phyloP scores from a whole-genome alignment of 2,329 filamentous ascomycete genomes.

The Trichoderma endophyticum region DNA sequence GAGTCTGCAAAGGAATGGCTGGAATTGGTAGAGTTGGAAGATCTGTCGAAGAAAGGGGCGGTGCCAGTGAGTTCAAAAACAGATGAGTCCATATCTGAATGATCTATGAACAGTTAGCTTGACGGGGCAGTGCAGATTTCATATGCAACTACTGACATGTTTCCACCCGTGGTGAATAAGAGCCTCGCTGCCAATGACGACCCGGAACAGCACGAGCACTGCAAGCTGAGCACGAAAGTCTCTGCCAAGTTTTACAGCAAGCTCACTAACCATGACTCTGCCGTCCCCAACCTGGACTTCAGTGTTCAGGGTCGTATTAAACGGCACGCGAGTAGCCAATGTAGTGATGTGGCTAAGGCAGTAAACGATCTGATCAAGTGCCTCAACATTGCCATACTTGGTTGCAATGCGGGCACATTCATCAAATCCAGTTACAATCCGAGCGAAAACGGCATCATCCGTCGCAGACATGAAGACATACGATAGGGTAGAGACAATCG shows the following conservation, averaged over 20 bases:
- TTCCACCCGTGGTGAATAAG: conserved; percentile 76
- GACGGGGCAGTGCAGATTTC: neutral
- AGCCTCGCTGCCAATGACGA: conserved; percentile 80
- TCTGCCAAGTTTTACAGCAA: conserved; percentile 90
- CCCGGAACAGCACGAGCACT: conserved; percentile 90
- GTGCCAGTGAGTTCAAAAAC: conserved; percentile 91
- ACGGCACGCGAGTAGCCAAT: conserved; percentile 69
- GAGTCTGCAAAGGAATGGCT: conserved; percentile 83
- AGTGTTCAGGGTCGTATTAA: conserved; percentile 86
- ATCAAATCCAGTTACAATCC: conserved; percentile 91
- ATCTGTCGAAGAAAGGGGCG: conserved; percentile 67
- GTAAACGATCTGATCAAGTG: conserved; percentile 88
- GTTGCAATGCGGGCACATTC: conserved; percentile 93
- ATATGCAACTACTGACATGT: conserved; percentile 54
- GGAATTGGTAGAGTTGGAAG: conserved; percentile 67
- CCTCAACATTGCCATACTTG: conserved; percentile 77
- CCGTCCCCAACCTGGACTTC: conserved; percentile 90
- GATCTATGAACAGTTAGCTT: conserved; percentile 51
- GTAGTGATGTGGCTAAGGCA: conserved; percentile 89
- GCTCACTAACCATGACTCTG: conserved; percentile 97
- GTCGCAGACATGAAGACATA: conserved; percentile 99
- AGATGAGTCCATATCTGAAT: conserved; percentile 92
- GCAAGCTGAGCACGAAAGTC: conserved; percentile 93
- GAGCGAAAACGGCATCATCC: conserved; percentile 90
- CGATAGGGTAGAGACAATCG: conserved; percentile 88